A percentile compares a stretch with the other conserved stretches of the same genome.
phyloP scores from a whole-genome alignment of 768 basidiomycete genomes.

The Crepidotus variabilis region DNA sequence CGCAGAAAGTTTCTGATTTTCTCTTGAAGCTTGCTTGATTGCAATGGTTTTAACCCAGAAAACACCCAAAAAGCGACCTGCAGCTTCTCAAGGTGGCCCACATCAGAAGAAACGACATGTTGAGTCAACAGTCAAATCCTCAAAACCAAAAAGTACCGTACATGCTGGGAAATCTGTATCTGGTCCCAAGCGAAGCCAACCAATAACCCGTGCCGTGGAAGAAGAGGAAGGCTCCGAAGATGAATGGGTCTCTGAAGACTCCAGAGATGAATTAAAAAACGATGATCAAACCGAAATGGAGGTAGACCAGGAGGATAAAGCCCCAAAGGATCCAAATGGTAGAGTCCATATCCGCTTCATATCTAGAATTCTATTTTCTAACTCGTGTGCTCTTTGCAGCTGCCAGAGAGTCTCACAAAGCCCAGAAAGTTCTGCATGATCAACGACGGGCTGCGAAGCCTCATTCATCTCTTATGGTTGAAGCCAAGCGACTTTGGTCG shows the following conservation, averaged over 20 bases:
- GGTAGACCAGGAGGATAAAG: slow-evolving; percentile 27
- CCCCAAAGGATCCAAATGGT: slow-evolving; percentile 61
- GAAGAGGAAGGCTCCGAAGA: slow-evolving; percentile 30
- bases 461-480: slow-evolving; percentile 61
- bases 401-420: slow-evolving; percentile 66
- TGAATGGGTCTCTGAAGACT: slow-evolving; percentile 32
- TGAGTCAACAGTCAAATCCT: slow-evolving; percentile 31
- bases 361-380: neutral
- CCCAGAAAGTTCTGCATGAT: slow-evolving; percentile 59
- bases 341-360: slow-evolving; percentile 8
- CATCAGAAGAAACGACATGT: slow-evolving; percentile 51
- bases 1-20: neutral
- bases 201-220: slow-evolving; percentile 39
- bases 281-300: slow-evolving; percentile 30
- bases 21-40: neutral
- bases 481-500: slow-evolving; percentile 79
- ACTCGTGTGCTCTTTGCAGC: slow-evolving; percentile 31
- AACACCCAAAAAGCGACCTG: slow-evolving; percentile 44
- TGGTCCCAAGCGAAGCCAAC: slow-evolving; percentile 28
- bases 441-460: slow-evolving; percentile 78
- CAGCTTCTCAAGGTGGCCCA: slow-evolving; percentile 42
- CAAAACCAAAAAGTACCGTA: slow-evolving; percentile 53
- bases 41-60: neutral
- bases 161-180: slow-evolving; percentile 45
- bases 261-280: slow-evolving; percentile 28